Evolutionary conservation across 352 stramenopile genomes (phyloP), one percentile per base, ranked within the genome.

Genomic region (Globisporangium yorkense): DNA sequence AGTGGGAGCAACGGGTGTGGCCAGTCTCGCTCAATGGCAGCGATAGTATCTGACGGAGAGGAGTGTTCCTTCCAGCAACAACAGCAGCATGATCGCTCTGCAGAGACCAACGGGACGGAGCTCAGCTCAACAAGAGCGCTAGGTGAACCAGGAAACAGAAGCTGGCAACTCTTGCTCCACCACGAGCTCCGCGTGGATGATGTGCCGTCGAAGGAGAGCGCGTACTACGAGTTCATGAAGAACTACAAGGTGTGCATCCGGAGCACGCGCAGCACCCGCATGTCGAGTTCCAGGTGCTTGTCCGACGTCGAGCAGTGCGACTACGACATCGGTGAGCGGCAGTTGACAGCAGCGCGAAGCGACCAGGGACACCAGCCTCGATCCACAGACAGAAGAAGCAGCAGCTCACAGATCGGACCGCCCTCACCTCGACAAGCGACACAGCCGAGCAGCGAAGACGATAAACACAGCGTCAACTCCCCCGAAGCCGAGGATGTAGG

Each of bases 191-290:
- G 54, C 1, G 18, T 21, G 5, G 67, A 63, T 15, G 66, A 71
- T 4, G 74, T 89, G 27, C 76, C 79, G 8, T 89, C 79, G 6
- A 71, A 65, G 51, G 68, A 84, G 57, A 51, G 66, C 1, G 61
- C 49, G 8, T 89, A 77, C 56, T 86, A 74, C 57, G 52, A 72
- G 20, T 76, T 84, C 55, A 89, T 87, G 75, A 50, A 40, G 3
- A 77, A 74, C 49, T 89, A 87, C 62, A 80, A 78, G 58, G 69
- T 87, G 7, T 57, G 66, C 13, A 63, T 85, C 20, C 75, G 66
- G 0, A 37, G 44, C 24, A 20, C 37, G 5, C 39, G 5, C 4
- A 16, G 37, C 3, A 31, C 1, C 41, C 12, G 13, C 27, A 20
- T 35, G 16, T 3, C 31, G 24, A 54, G 12, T 18, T 12, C 31